Base-by-base conservation (phyloP, 306 rosid genomes). In the Astragalus membranaceus region DNA sequence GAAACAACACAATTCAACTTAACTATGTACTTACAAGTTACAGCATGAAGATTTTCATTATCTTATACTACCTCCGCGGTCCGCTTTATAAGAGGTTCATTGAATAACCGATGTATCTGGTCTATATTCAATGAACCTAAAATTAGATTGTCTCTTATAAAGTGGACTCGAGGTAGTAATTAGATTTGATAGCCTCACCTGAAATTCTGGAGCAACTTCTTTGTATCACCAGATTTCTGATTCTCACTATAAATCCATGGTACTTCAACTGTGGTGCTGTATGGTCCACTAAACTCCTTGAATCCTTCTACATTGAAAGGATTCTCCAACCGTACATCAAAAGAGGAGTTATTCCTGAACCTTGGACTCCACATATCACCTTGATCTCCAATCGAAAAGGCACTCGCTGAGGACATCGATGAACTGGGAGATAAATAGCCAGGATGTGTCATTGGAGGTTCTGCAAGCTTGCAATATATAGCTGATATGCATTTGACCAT, bases 251-350 rank as follows among this genome's bases (percentile, higher is more conserved):
- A 83, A 70, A 95, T 89, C 92, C 96, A 86, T 5, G 96, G 84
- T 48, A 95, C 90, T 85, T 95, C 99, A 79, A 95, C 88, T 97
- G 91, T 95, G 63, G 96, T 86, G 89, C 96, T 95, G 77, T 95
- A 95, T 6, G 99, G 99, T 29, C 97, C 97, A 55, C 99, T 95
- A 69, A 95, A 91, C 79, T 95, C 97, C 81, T 87, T 85, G 39
- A 95, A 87, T 65, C 97, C 96, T 74, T 91, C 97, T 26, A 91
- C 88, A 30, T 83, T 91, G 77, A 91, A 91, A 75, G 99, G 97
- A 69, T 95, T 89, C 56, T 91, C 99, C 77, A 91, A 80, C 16
- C 79, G 70, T 41, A 82, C 88, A 61, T 95, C 99, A 14, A 91
- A 91, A 62, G 96, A 83, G 13, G 91, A 80, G 68, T 82, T 83